These are phyloP conservation scores for Skeletonema marinoi DNA, from an alignment of 108 stramenopile species.

Conservation along the genomic window DNA sequence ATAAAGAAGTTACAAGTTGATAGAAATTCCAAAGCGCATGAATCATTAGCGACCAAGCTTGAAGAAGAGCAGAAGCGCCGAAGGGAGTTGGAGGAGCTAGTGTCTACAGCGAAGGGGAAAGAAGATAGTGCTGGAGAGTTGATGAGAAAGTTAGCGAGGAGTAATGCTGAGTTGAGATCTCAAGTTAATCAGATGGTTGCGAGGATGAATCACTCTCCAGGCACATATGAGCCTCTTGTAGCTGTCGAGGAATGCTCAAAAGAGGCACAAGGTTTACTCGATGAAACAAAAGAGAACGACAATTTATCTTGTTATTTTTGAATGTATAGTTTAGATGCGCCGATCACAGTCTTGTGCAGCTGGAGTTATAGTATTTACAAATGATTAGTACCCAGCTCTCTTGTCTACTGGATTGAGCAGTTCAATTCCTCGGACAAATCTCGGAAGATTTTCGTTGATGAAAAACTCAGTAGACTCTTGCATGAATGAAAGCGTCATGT, in stretches of 20 bases:
- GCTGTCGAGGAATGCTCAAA: background rate
- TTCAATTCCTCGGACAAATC: constrained; percentile 44
- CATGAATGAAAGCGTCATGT: constrained; percentile 66
- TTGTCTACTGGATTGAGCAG: constrained; percentile 51
- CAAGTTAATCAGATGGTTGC: constrained; percentile 27
- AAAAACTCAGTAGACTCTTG: constrained; percentile 61
- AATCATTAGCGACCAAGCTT: background rate
- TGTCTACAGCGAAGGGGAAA: background rate
- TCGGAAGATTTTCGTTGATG: constrained; percentile 59
- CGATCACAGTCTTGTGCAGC: background rate
- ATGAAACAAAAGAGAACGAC: background rate
- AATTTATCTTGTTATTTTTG: background rate
- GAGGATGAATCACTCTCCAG: background rate
- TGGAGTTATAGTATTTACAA: background rate
- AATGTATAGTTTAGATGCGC: background rate
- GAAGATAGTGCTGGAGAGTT: constrained; percentile 4
- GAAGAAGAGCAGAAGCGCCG: constrained; percentile 16
- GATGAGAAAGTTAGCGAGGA: constrained; percentile 3
- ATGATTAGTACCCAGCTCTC: constrained; percentile 40
- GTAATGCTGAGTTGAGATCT: constrained; percentile 19
- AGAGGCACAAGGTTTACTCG: background rate
- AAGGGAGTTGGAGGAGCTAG: background rate
- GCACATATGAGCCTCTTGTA: too few relatives aligned
- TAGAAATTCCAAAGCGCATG: background rate
- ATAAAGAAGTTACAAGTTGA: background rate